Evolutionary conservation across 2,329 filamentous ascomycete species (phyloP).

Genomic region (Neophaeococcomyces mojaviensis): DNA sequence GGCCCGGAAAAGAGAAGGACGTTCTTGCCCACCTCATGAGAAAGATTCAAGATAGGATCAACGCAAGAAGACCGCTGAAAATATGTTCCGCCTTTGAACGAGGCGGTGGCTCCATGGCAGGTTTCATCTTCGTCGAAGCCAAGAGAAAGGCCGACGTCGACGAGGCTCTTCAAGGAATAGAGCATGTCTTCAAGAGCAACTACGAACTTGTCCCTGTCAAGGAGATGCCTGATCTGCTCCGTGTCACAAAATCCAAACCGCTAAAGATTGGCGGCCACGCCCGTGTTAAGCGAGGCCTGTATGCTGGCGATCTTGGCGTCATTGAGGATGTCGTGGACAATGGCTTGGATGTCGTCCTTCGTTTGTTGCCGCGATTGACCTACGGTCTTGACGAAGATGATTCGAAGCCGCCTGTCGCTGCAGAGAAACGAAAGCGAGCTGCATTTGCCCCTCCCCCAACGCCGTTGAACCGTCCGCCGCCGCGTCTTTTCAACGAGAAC

Average conservation of each 20-base stretch:
- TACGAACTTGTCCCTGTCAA: conserved; percentile 88
- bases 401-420: conserved; percentile 36
- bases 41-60: conserved; percentile 70
- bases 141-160: conserved; percentile 79
- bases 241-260: conserved; percentile 76
- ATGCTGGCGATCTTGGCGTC: conserved; percentile 83
- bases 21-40: conserved; percentile 83
- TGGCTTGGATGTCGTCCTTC: conserved; percentile 77
- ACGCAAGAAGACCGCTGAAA: conserved; percentile 69
- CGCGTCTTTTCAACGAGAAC: conserved; percentile 82
- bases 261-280: conserved; percentile 88
- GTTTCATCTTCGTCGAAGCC: conserved; percentile 92
- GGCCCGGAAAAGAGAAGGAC: conserved; percentile 91
- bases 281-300: conserved; percentile 72
- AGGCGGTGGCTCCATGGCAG: conserved; percentile 75
- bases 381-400: conserved; percentile 80
- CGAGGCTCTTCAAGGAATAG: conserved; percentile 71
- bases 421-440: conserved; percentile 70
- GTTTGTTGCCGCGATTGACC: conserved; percentile 82
- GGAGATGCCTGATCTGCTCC: conserved; percentile 93
- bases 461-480: conserved; percentile 66
- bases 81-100: conserved; percentile 92
- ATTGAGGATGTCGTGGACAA: conserved; percentile 90
- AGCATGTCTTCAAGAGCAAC: conserved; percentile 84
- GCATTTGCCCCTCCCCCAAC: conserved; percentile 38